Evolutionary conservation across 306 rosid genomes (phyloP), one percentile per base, ranked within the genome.

Genomic region (Pachyrhizus erosus): DNA sequence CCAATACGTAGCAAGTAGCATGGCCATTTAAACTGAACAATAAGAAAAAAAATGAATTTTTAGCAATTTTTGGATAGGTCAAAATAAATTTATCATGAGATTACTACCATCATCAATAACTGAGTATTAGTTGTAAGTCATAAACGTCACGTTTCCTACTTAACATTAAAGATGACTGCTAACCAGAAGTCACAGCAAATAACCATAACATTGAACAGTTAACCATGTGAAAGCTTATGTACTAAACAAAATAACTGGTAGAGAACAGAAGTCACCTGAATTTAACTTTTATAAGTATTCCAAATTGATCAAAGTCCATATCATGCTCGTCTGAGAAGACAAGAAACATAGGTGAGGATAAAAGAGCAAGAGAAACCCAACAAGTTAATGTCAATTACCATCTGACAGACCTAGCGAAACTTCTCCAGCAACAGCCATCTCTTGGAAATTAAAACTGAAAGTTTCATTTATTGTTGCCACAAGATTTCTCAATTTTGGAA

Each of bases 371-470:
- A 72, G 75, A 71, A 61, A 70, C 52, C 37, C 77, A 79, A 5
- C 26, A 34, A 46, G 39, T 58, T 20, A 52, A 45, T 65, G 60
- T 43, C 11, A 67, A 77, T 68, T 34, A 58, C 60, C 31, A 65
- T 76, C 60, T 54, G 64, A 66, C 55, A 79, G 82, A 96, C 99
- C 98, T 81, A 96, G 83, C 66, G 90, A 90, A 83, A 96, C 98
- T 89, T 96, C 99, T 82, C 99, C 99, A 12, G 99, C 99, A 82
- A 96, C 98, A 62, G 98, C 99, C 99, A 96, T 96, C 88, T 96
- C 98, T 89, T 86, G 91, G 84, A 96, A 93, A 87, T 96, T 96
- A 70, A 71, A 86, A 57, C 97, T 86, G 64, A 96, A 96, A 60
- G 94, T 93, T 86, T 92, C 94, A 81, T 96, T 96, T 80, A 96